These are phyloP conservation scores for Orbilia javanica DNA, from an alignment of 2,329 filamentous ascomycete species.

Conservation along the genomic window DNA sequence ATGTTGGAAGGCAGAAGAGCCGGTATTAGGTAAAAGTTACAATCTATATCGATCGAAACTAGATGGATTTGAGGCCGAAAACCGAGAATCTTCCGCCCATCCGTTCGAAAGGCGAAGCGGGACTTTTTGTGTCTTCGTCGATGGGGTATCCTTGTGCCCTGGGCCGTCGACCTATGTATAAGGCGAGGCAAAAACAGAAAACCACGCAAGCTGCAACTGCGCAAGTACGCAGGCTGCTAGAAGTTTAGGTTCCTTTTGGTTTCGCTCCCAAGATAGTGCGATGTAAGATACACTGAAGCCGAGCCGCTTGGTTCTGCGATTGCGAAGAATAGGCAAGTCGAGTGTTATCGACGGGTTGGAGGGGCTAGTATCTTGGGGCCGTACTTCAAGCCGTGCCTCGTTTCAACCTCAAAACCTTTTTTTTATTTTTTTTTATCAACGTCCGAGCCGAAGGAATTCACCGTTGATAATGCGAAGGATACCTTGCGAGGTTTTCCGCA, in stretches of 20 bases:
- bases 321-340: conserved; percentile 36
- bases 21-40: conserved; percentile 50
- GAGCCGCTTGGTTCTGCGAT: conserved; percentile 18
- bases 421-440: conserved; percentile 21
- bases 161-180: conserved; percentile 12
- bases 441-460: conserved; percentile 42
- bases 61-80: conserved; percentile 36
- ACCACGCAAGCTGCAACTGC: conserved; percentile 57
- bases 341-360: conserved; percentile 21
- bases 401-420: conserved; percentile 20
- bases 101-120: conserved; percentile 35
- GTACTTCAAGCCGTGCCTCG: conserved; percentile 29
- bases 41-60: conserved; percentile 46
- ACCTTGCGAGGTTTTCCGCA: not conserved
- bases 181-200: conserved; percentile 30
- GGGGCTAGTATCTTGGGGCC: conserved; percentile 17
- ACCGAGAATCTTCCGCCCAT: conserved; percentile 56
- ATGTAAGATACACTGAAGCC: conserved; percentile 29
- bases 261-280: conserved; percentile 57
- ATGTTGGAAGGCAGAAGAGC: conserved; percentile 23
- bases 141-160: conserved; percentile 15
- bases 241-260: conserved; percentile 28
- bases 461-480: conserved; percentile 1
- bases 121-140: conserved; percentile 24
- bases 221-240: conserved; percentile 53